Evolutionary conservation across 352 stramenopile species (phyloP).

Genomic region (Thalassiosira hispida): DNA sequence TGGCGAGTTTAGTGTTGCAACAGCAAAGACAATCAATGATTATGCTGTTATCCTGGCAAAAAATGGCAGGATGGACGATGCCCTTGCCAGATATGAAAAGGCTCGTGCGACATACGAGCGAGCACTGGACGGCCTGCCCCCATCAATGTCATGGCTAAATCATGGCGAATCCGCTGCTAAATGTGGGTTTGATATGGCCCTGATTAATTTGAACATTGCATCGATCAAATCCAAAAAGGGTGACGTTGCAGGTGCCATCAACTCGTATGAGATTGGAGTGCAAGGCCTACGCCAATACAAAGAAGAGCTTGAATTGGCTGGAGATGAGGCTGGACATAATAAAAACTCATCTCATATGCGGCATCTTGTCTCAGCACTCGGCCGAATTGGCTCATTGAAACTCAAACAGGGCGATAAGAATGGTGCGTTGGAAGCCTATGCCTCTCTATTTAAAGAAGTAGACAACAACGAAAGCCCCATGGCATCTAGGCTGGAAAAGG

Average conservation of each 20-base stretch:
- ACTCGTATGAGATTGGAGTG: constrained; percentile 79
- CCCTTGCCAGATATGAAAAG: constrained; percentile 78
- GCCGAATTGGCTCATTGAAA: constrained; percentile 80
- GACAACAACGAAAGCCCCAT: constrained; percentile 72
- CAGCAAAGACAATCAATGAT: constrained; percentile 83
- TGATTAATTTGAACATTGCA: constrained; percentile 85
- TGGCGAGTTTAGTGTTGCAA: constrained; percentile 69
- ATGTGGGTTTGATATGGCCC: constrained; percentile 81
- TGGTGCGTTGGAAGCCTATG: constrained; percentile 77
- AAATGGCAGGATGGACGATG: constrained; percentile 81
- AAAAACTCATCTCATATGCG: constrained; percentile 81
- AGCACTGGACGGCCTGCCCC: constrained; percentile 59
- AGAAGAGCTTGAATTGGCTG: constrained; percentile 56
- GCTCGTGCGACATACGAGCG: constrained; percentile 68
- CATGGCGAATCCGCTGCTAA: constrained; percentile 77
- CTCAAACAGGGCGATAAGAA: constrained; percentile 79
- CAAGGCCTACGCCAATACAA: constrained; percentile 74
- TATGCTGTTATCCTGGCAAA: constrained; percentile 84
- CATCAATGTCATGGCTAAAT: constrained; percentile 63
- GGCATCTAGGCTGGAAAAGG: constrained; percentile 76
- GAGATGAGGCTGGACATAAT: constrained; percentile 53
- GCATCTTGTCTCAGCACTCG: constrained; percentile 80
- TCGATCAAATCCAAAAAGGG: constrained; percentile 84
- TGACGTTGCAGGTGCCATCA: constrained; percentile 71
- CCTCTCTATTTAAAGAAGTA: constrained; percentile 73